These are phyloP conservation scores for Phycomyces nitens DNA, from an alignment of 192 early-diverging fungal genomes.

Conservation along the genomic window DNA sequence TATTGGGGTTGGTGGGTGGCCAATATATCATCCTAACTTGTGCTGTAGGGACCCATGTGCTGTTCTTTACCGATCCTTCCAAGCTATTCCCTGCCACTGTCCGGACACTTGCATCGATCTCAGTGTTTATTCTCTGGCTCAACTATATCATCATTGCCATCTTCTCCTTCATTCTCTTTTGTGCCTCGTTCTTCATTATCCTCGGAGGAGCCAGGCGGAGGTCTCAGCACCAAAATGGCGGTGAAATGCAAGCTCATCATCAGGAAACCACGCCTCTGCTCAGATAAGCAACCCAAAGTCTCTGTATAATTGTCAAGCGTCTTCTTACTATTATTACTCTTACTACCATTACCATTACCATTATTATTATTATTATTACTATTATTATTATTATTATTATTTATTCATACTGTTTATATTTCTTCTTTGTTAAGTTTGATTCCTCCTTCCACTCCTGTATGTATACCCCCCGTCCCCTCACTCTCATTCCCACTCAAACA, in stretches of 20 bases:
- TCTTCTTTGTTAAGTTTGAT: background rate
- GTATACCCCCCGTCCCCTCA: background rate
- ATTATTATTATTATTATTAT: background rate
- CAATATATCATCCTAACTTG: background rate
- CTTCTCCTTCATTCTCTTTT: conserved; percentile 13
- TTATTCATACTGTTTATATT: conserved; percentile 4
- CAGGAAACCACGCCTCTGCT: conserved; percentile 17
- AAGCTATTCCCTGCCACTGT: background rate
- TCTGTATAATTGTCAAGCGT: background rate
- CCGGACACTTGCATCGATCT: background rate
- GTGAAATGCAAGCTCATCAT: background rate
- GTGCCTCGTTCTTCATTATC: conserved; percentile 21
- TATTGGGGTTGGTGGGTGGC: too few species aligned
- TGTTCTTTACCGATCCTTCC: background rate
- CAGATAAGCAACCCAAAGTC: background rate
- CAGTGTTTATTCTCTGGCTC: conserved; percentile 15
- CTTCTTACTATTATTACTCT: background rate
- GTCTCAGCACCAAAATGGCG: background rate
- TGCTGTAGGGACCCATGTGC: conserved; percentile 8
- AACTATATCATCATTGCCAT: conserved; percentile 9
- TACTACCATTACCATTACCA: too few species aligned
- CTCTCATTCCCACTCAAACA: background rate
- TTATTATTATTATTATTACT: too few species aligned
- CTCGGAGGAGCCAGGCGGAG: conserved; percentile 2
- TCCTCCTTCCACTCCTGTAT: background rate